phyloP scores from a whole-genome alignment of 2,329 filamentous ascomycete species.

The Ophioceras dolichostomum region DNA sequence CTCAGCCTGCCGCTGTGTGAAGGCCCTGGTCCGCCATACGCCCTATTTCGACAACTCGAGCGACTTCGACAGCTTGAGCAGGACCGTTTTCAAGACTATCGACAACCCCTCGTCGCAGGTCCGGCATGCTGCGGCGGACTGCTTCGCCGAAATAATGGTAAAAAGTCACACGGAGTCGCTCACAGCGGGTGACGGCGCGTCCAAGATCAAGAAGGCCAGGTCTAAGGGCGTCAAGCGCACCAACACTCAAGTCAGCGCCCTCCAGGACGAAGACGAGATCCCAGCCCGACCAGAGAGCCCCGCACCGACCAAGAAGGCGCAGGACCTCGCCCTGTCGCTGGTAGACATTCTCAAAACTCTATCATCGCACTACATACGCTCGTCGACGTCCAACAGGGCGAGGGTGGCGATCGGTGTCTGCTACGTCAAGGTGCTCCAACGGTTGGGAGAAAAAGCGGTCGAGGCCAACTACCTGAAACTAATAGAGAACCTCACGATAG shows the following conservation, averaged over 20 bases:
- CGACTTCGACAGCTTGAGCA: slow-evolving; percentile 84
- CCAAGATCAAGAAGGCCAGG: slow-evolving; percentile 61
- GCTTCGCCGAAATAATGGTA: slow-evolving; percentile 70
- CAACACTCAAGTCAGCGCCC: slow-evolving; percentile 46
- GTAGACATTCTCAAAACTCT: slow-evolving; percentile 68
- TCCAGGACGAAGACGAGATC: slow-evolving; percentile 62
- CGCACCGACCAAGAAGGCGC: slow-evolving; percentile 55
- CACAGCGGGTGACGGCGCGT: slow-evolving; percentile 18
- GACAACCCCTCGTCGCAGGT: slow-evolving; percentile 67
- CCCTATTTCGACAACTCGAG: slow-evolving; percentile 75
- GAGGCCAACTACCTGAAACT: slow-evolving; percentile 75
- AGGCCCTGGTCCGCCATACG: slow-evolving; percentile 59
- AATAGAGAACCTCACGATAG: slow-evolving; percentile 65
- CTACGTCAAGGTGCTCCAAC: slow-evolving; percentile 70
- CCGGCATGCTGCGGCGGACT: slow-evolving; percentile 75
- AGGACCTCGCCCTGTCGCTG: slow-evolving; percentile 63
- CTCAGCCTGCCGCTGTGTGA: slow-evolving; percentile 67
- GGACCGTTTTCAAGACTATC: slow-evolving; percentile 71
- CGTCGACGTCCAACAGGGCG: slow-evolving; percentile 66
- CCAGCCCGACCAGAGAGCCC: slow-evolving; percentile 60
- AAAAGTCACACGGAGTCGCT: slow-evolving; percentile 61
- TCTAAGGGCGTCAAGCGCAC: slow-evolving; percentile 41
- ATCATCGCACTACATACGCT: slow-evolving; percentile 67
- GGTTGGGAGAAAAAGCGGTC: slow-evolving; percentile 69
- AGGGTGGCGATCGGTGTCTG: slow-evolving; percentile 78